These are phyloP conservation scores for Aspergillus japonicus DNA, from an alignment of 2,329 filamentous ascomycete species.

Conservation along the genomic window DNA sequence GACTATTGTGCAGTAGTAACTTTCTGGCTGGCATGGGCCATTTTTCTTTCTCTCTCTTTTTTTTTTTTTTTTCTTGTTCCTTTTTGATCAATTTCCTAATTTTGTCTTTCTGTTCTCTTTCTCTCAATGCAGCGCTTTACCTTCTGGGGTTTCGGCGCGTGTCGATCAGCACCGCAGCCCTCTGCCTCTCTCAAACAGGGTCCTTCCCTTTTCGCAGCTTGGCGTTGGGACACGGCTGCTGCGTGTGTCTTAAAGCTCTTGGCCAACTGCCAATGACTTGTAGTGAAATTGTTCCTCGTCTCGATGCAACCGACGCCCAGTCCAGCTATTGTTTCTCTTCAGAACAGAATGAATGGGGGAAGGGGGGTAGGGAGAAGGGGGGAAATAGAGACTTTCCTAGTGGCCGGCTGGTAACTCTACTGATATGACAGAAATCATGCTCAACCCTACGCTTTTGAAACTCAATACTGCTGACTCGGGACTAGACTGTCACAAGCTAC, in stretches of 20 bases:
- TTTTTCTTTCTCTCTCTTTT: not conserved
- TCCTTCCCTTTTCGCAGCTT: slow-evolving; percentile 3
- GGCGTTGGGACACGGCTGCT: not conserved
- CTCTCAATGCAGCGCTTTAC: not conserved
- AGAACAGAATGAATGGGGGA: not conserved
- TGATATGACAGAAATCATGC: not conserved
- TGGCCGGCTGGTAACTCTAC: not conserved
- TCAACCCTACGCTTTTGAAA: not conserved
- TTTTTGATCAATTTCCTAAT: too few species aligned
- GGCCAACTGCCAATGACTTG: not conserved
- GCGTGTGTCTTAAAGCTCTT: not conserved
- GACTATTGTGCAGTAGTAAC: not conserved
- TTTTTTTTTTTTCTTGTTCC: too few species aligned
- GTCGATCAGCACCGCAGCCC: not conserved
- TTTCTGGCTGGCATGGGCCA: not conserved
- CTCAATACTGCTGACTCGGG: not conserved
- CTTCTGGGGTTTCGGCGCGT: not conserved
- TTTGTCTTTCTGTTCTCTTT: not conserved
- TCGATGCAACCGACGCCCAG: not conserved
- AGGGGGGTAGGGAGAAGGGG: too few species aligned
- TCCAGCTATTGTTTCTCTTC: not conserved
- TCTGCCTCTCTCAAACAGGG: slow-evolving; percentile 1
- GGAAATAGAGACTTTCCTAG: not conserved
- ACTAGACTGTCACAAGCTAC: too few species aligned
- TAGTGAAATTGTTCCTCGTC: not conserved